Evolutionary conservation across 2,329 filamentous ascomycete genomes (phyloP), one percentile per base, ranked within the genome.

Genomic region (Xylariaceae sp.): DNA sequence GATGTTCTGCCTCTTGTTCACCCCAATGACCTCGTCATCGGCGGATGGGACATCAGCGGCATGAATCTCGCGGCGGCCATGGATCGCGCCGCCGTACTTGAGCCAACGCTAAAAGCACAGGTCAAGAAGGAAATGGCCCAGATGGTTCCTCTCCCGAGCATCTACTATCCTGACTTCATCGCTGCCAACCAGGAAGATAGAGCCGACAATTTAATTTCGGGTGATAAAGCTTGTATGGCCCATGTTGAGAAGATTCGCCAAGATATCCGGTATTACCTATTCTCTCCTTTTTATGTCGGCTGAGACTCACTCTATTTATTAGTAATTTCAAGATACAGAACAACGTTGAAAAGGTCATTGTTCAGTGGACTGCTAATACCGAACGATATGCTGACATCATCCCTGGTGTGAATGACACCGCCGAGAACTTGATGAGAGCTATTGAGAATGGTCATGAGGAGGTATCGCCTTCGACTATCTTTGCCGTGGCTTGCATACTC

Each of bases 91-190:
- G 86, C 88, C 72, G 94, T 99, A 48, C 86, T 99, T 48, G 93
- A 97, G 78, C 94, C 94, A n/a, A 87, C 90, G 24, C 82, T 99
- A 68, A 99, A 99, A 83, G 78, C 81, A 51, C 83, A 89, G 67
- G 89, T 99, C 66, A 87, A 86, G 76, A 96, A 97, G 82, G 91
- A 97, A 78, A 93, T 97, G 92, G 79, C 86, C 57, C 79, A 81
- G 65, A 89, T 97, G 86, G 86, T 87, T 65, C 94, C 94, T 24
- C 84, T 97, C 60, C 93, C 92, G 20, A 93, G 89, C 75, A 89
- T 97, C 77, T 99, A 99, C 84, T 99, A 99, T 75, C 94, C 94
- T 1, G 94, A 97, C 76, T 99, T 99, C 81, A 99, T 99, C 70
- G 94, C 94, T 63, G 90, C 94, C 72, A 99, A 99, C 80, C 94